Evolutionary conservation across 2,329 filamentous ascomycete genomes (phyloP), one percentile per base, ranked within the genome.

Genomic region (Cladosporium sp.): DNA sequence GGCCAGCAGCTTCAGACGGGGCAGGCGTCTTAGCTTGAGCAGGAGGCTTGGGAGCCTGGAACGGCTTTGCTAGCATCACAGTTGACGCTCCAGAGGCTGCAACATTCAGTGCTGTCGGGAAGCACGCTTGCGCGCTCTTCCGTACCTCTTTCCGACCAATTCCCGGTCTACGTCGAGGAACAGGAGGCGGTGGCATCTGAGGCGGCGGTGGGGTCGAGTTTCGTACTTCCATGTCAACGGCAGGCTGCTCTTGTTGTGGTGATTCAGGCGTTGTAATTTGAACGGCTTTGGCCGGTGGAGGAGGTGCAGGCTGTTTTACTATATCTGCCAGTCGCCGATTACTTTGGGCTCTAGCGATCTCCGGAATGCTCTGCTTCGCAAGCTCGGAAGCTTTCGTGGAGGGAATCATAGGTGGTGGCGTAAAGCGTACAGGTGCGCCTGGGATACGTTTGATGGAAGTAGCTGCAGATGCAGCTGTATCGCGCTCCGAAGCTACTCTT

Each of bases 1-100:
- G 83, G 2, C 86, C 86, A 15, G 82, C 75, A 59, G 79, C 67
- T n/a, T 60, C 54, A 62, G 63, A 68, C 61, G 58, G 42, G 58
- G 51, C 49, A 30, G 57, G 50, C 40, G 19, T 59, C 43, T 59
- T 15, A 38, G 51, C 34, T 3, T 59, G 65, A 17, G 39, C 47
- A 40, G 66, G 59, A 55, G 63, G 61, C 30, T 60, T 66, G 11
- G 67, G 64, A 15, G 65, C 62, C 49, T 69, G 67, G 60, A 72
- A 72, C 0, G 67, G 67, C 45, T 64, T 68, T 36, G 61, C 60
- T 1, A 70, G 58, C 22, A 71, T 63, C 8, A 70, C 68, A 4
- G 65, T 63, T 2, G 67, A 65, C 25, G 66, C 67, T 28, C 65
- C 66, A 14, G 64, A 65, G 9, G 65, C 45, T 15, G 61, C 61